Evolutionary conservation across 768 basidiomycete genomes (phyloP).

Genomic region (Xerocomellus intermedius): DNA sequence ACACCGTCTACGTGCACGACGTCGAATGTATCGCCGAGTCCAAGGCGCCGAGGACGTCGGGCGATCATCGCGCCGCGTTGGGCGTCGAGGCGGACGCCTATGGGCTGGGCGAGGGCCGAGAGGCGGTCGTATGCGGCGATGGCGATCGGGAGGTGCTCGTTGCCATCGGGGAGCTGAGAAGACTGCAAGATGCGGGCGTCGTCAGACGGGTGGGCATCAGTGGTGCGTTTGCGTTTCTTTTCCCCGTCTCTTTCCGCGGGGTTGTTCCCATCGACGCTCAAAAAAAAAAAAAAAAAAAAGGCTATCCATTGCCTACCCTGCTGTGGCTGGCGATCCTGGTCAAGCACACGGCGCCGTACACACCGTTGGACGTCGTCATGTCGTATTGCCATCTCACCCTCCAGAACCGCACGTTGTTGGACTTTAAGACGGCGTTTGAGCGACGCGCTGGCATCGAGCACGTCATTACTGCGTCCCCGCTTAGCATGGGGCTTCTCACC

Average conservation of each 20-base stretch:
- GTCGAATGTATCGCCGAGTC: constrained; percentile 70
- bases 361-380: constrained; percentile 74
- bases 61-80: constrained; percentile 58
- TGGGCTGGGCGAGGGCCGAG: constrained; percentile 60
- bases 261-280: too few relatives aligned
- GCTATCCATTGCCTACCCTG: constrained; percentile 80
- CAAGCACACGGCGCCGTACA: constrained; percentile 60
- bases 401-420: constrained; percentile 61
- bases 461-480: constrained; percentile 75
- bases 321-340: constrained; percentile 79
- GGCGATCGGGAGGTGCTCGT: constrained; percentile 73
- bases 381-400: constrained; percentile 81
- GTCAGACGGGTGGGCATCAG: constrained; percentile 77
- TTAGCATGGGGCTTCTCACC: constrained; percentile 81
- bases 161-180: constrained; percentile 63
- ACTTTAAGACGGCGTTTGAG: constrained; percentile 56
- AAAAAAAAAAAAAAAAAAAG: too few relatives aligned
- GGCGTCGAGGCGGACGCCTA: constrained; percentile 54
- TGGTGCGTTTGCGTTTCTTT: constrained; percentile 44
- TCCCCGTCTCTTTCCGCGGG: background rate
- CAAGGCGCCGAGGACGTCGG: constrained; percentile 48
- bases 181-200: constrained; percentile 69
- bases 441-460: constrained; percentile 65
- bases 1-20: constrained; percentile 81
- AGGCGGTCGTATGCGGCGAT: constrained; percentile 55